Evolutionary conservation across 169 alveolate genomes (phyloP).

Genomic region (Plasmodium inui): DNA sequence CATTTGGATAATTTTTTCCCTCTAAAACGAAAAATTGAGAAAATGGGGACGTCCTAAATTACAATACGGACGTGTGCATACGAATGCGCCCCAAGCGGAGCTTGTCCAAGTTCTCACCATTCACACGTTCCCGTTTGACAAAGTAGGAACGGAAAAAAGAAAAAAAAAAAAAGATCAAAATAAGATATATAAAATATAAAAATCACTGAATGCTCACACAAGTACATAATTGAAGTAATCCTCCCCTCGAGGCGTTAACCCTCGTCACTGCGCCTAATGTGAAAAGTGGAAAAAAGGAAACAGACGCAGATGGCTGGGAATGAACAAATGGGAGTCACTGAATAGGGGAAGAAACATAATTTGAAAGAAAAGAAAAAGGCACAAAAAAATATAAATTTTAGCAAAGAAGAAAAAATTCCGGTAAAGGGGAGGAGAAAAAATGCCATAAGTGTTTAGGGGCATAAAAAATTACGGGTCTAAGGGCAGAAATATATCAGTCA

Average conservation of each 20-base stretch:
- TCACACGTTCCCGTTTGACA: neutral
- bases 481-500: neutral
- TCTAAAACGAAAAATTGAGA: neutral
- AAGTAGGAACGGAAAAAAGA: neutral
- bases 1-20: neutral
- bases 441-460: neutral
- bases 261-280: neutral
- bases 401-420: neutral
- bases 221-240: neutral
- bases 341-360: neutral
- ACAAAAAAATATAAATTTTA: too few relatives aligned
- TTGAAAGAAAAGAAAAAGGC: neutral
- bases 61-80: neutral
- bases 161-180: neutral
- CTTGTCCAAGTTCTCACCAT: neutral
- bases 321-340: neutral
- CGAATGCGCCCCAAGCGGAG: slow-evolving; percentile 5
- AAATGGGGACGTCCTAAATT: neutral
- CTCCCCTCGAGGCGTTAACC: neutral
- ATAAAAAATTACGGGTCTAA: neutral
- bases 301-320: neutral
- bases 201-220: neutral
- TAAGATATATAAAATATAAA: neutral
- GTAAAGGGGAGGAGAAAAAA: neutral
- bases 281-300: neutral